A percentile compares a stretch with the other conserved stretches of the same genome.
Conservation (phyloP, 2,329 filamentous ascomycete species). For the Plenodomus tracheiphilus region DNA sequence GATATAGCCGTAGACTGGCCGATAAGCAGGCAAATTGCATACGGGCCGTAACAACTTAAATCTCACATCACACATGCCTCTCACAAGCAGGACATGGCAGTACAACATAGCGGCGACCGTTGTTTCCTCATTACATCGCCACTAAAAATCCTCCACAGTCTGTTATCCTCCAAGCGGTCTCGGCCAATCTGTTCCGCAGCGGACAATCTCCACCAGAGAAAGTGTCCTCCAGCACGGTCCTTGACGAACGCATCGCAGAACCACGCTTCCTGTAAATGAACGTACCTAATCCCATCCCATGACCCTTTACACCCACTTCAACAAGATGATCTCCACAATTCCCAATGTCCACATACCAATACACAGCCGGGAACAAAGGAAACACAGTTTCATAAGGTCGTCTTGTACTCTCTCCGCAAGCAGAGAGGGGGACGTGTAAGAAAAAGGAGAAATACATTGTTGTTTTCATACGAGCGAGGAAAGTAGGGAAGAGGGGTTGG, state of each 20-base stretch:
- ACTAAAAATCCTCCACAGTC: conserved; percentile 26
- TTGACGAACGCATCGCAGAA: conserved; percentile 27
- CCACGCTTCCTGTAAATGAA: conserved; percentile 20
- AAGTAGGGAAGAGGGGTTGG: conserved; percentile 15
- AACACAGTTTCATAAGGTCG: conserved; percentile 36
- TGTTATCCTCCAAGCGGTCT: conserved; percentile 33
- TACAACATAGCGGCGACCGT: conserved; percentile 31
- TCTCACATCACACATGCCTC: background rate
- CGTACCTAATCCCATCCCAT: conserved; percentile 17
- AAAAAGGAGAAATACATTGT: no score
- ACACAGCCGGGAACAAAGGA: conserved; percentile 32
- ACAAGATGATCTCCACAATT: background rate
- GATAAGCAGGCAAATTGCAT: background rate
- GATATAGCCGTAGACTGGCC: conserved; percentile 9
- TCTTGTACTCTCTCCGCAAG: conserved; percentile 39
- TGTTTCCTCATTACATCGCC: conserved; percentile 34
- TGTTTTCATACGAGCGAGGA: no score
- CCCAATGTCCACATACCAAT: conserved; percentile 19
- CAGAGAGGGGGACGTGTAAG: conserved; percentile 17
- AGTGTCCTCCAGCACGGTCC: conserved; percentile 28
- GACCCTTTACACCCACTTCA: conserved; percentile 6
- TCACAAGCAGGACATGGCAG: no score
- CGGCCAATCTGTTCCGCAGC: conserved; percentile 28
- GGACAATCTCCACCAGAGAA: conserved; percentile 22
- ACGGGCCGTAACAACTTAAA: background rate